phyloP scores from a whole-genome alignment of 768 basidiomycete species.

The Saitozyma podzolica region DNA sequence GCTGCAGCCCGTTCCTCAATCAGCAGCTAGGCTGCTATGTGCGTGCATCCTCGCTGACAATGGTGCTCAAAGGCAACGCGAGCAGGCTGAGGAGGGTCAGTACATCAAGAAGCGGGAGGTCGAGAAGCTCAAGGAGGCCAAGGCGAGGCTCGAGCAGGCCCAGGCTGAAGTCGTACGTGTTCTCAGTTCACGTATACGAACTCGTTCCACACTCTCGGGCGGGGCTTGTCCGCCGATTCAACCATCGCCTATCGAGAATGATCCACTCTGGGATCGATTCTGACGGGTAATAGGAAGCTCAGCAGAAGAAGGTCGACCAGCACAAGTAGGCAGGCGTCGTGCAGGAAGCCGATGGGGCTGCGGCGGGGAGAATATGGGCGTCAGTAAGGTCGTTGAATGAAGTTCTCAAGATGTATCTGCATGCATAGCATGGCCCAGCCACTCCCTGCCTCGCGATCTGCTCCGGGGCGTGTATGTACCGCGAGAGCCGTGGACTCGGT shows the following conservation, averaged over 20 bases:
- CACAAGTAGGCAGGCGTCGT: constrained; percentile 6
- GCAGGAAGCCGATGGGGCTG: too few relatives aligned
- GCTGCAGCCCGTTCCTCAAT: background rate
- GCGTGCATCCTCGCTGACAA: background rate
- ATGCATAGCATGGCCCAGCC: too few relatives aligned
- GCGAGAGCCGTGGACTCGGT: too few relatives aligned
- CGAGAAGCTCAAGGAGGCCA: constrained; percentile 35
- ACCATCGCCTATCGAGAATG: background rate
- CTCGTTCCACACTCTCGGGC: background rate
- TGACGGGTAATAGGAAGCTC: constrained; percentile 22
- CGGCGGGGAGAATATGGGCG: too few relatives aligned
- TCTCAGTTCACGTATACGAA: background rate
- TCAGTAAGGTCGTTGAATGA: too few relatives aligned
- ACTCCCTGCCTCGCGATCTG: too few relatives aligned
- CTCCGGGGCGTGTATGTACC: too few relatives aligned
- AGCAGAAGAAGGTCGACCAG: constrained; percentile 34
- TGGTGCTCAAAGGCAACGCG: constrained; percentile 29
- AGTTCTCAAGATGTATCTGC: too few relatives aligned
- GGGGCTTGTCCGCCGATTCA: too few relatives aligned
- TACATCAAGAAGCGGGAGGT: constrained; percentile 43
- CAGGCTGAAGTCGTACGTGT: constrained; percentile 44
- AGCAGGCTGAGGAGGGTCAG: constrained; percentile 45
- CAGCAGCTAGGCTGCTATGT: background rate
- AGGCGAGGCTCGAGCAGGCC: constrained; percentile 34
- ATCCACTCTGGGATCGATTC: background rate